A percentile compares a stretch with the other conserved stretches of the same genome.
Evolutionary conservation across 2,329 filamentous ascomycete species (phyloP).

Genomic region (Cercospora sp.): DNA sequence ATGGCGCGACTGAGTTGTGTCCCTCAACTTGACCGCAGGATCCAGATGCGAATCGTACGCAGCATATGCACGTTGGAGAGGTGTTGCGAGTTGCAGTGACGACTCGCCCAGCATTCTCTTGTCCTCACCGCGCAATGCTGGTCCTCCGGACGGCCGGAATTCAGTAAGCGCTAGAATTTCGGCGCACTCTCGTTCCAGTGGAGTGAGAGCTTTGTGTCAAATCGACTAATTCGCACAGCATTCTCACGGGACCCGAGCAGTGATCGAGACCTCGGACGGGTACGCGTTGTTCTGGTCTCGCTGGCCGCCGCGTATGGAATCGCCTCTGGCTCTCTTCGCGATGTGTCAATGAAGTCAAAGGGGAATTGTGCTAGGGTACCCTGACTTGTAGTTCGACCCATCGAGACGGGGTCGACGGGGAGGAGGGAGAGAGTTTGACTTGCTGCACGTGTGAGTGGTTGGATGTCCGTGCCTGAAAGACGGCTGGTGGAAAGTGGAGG

Average conservation of each 20-base stretch:
- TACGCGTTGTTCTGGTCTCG: neutral
- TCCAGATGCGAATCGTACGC: neutral
- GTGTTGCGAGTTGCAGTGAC: neutral
- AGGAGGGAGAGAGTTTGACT: neutral
- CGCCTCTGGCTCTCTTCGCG: neutral
- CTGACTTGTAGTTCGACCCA: neutral
- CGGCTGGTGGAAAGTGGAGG: constrained; percentile 1
- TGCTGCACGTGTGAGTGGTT: neutral
- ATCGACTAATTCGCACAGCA: neutral
- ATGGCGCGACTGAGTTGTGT: neutral
- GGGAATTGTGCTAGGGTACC: neutral
- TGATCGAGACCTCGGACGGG: neutral
- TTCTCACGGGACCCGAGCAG: neutral
- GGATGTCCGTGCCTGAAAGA: neutral
- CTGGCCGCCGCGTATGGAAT: neutral
- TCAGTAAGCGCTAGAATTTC: neutral
- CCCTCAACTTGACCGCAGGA: neutral
- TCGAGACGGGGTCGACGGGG: neutral
- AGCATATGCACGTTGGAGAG: neutral
- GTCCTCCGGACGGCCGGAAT: neutral
- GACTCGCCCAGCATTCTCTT: neutral
- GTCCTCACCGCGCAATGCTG: neutral
- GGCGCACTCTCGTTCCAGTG: neutral
- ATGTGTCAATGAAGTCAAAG: neutral
- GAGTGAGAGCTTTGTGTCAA: neutral